A percentile compares a stretch with the other conserved stretches of the same genome.
Evolutionary conservation across 2,329 filamentous ascomycete species (phyloP).

Genomic region (Ophiostoma sp.): DNA sequence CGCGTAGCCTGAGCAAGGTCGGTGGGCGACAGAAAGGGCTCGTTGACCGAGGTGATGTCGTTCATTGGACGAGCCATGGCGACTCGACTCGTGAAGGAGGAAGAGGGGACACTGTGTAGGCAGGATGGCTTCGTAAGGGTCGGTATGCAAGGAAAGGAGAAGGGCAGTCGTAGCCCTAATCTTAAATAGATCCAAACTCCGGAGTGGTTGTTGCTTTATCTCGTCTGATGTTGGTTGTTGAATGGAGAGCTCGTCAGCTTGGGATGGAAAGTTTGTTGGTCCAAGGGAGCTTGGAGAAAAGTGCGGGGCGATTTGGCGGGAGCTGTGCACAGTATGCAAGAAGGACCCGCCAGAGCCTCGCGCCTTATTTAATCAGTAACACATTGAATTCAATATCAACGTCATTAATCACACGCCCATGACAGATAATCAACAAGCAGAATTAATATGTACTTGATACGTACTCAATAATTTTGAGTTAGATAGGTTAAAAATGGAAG

Average conservation of each 20-base stretch:
- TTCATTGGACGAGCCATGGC: constrained; percentile 15
- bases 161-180: neutral
- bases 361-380: neutral
- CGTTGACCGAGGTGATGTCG: constrained; percentile 46
- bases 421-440: neutral
- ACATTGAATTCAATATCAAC: neutral
- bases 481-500: too few species aligned
- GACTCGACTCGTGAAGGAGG: neutral
- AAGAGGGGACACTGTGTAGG: neutral
- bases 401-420: neutral
- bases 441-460: too few species aligned
- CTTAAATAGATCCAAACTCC: neutral
- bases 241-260: neutral
- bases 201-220: neutral
- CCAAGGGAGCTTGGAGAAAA: neutral
- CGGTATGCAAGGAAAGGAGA: neutral
- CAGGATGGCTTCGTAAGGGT: neutral
- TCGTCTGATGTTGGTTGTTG: neutral
- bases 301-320: neutral
- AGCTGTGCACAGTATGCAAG: neutral
- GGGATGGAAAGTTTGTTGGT: neutral
- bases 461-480: too few species aligned
- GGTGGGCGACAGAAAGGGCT: constrained; percentile 56
- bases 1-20: constrained; percentile 56
- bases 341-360: neutral